Conservation (phyloP, 75 land plant species). For the Sequoiadendron giganteum region DNA sequence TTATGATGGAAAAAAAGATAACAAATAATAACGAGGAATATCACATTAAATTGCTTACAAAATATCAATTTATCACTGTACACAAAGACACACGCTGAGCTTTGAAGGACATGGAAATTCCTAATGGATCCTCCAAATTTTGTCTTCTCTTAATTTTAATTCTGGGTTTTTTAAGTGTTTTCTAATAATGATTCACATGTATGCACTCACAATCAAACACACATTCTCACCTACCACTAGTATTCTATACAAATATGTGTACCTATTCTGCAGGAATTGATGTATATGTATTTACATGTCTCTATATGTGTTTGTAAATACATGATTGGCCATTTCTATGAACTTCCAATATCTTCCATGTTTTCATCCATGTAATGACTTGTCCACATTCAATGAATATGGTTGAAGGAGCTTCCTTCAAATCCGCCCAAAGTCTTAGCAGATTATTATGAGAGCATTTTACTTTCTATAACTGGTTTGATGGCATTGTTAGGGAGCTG, state of each 20-base stretch:
- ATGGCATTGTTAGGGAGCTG: too few species aligned
- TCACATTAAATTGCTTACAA: not conserved
- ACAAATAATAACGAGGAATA: not conserved
- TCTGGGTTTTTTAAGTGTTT: conserved; percentile 12
- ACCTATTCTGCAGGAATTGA: not conserved
- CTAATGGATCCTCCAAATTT: not conserved
- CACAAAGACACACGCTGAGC: not conserved
- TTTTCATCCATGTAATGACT: not conserved
- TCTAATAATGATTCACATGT: not conserved
- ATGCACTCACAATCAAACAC: too few species aligned
- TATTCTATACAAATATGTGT: not conserved
- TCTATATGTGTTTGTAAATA: not conserved
- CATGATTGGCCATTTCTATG: not conserved
- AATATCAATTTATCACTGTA: not conserved
- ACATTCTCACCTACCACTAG: not conserved
- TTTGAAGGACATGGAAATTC: not conserved
- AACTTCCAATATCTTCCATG: not conserved
- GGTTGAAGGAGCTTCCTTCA: too few species aligned
- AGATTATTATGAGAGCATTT: too few species aligned
- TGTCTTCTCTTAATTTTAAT: not conserved
- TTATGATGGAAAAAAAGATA: not conserved
- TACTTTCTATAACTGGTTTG: too few species aligned
- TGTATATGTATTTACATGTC: not conserved
- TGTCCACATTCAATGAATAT: too few species aligned
- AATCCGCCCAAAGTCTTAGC: too few species aligned